A percentile compares a stretch with the other conserved stretches of the same genome.
phyloP scores from a whole-genome alignment of 2,329 filamentous ascomycete species.

The Nigrospora sphaerica region DNA sequence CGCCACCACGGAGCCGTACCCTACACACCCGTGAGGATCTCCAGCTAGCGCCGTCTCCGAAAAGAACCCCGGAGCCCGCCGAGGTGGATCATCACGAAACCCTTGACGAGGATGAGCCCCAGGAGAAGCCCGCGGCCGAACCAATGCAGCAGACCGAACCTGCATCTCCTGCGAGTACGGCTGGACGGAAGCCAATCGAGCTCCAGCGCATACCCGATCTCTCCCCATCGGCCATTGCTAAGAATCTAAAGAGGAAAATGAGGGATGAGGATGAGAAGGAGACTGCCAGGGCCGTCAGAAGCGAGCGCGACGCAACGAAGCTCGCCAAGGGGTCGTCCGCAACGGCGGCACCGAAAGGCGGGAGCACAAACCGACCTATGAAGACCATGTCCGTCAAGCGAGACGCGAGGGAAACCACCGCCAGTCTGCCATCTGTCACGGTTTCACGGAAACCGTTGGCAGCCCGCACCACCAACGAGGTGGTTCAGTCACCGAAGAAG shows the following conservation, averaged over 20 bases:
- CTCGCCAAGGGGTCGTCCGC: constrained; percentile 11
- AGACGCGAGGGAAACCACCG: constrained; percentile 27
- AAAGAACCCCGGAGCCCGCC: constrained; percentile 4
- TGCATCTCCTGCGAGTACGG: not conserved
- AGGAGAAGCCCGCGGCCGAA: not conserved
- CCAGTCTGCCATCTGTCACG: constrained; percentile 11
- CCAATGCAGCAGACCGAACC: constrained; percentile 3
- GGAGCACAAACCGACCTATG: constrained; percentile 27
- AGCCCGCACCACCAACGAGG: constrained; percentile 54
- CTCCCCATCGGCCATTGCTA: constrained; percentile 21
- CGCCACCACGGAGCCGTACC: not conserved
- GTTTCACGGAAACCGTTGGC: constrained; percentile 40
- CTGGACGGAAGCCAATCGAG: not conserved
- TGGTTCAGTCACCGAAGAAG: constrained; percentile 53
- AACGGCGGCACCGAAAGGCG: constrained; percentile 17
- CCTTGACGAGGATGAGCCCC: not conserved
- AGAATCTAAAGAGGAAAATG: constrained; percentile 53
- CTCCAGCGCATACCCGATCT: constrained; percentile 5
- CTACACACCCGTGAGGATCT: not conserved
- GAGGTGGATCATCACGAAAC: too few relatives aligned
- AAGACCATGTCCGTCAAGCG: constrained; percentile 38
- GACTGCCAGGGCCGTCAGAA: constrained; percentile 21
- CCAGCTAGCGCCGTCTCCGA: not conserved
- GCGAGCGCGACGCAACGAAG: constrained; percentile 10
- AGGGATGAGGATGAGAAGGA: constrained; percentile 47